Base-by-base conservation (phyloP, 2,329 filamentous ascomycete genomes). In the Calonectria multiphialidica region DNA sequence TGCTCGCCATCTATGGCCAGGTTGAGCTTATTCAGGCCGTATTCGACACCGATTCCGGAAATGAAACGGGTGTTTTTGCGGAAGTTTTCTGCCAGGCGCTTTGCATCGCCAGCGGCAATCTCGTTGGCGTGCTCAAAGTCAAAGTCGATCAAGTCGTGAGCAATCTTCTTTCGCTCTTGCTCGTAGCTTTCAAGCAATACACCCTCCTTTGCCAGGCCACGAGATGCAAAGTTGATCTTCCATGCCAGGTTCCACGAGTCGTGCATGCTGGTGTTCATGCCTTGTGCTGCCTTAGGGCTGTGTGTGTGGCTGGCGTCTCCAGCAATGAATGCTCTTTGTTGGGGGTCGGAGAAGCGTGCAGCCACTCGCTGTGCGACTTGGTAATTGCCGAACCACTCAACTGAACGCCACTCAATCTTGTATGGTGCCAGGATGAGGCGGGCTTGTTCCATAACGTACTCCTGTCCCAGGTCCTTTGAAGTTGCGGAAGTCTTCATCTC, bases 381-480 rank as follows among this genome's bases (percentile, higher is more conserved):
- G 80, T 93, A 94, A 45, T 91, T 90, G 50, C 92, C 93, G 85
- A 94, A 94, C 92, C 93, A 94, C 82, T 92, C 85, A 44, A 90
- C 85, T 49, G 88, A 88, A 73, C 86, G 86, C 89, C 90, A 92
- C 53, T 87, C 83, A 40, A 91, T 82, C 61, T 81, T 82, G 78
- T 89, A 91, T 0, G 90, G 90, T 5, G 86, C 85, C 83, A 91
- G 87, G 71, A 92, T 91, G 74, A 88, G 87, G 74, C 85, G 86
- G 5, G 91, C 92, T 61, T 90, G 88, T 74, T 89, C 86, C 88
- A 94, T 94, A 45, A 95, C 92, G 75, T 93, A 93, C 35, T 93
- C 89, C 73, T 93, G 88, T 4, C 90, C 85, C 42, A 87, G 74
- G 61, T 72, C 73, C 69, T 86, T 83, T 15, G 82, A 79, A 72